Evolutionary conservation across 805 yeast species (phyloP).

Genomic region (Lachancea quebecensis): DNA sequence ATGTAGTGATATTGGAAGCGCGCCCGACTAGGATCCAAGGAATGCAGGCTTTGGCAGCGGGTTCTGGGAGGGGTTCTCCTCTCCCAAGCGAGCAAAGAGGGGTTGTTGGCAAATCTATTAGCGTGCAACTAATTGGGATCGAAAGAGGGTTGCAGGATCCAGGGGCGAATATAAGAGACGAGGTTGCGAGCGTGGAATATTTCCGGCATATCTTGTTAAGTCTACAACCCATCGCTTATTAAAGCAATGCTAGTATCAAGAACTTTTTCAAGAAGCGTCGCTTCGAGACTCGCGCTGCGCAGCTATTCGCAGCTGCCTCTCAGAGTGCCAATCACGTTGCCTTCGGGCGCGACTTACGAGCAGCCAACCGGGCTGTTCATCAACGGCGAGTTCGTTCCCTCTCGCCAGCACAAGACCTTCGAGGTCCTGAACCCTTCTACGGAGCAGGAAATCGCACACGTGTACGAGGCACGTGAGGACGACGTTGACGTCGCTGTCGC

Average conservation of each 20-base stretch:
- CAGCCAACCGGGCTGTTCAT: slow-evolving; percentile 79
- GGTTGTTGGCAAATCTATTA: too few species aligned
- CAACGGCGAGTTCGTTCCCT: slow-evolving; percentile 61
- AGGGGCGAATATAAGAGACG: too few species aligned
- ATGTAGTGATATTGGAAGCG: too few species aligned
- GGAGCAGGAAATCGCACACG: slow-evolving; percentile 60
- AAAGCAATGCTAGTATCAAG: slow-evolving; percentile 1
- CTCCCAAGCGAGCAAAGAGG: too few species aligned
- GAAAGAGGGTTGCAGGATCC: too few species aligned
- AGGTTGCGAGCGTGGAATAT: too few species aligned
- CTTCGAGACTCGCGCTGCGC: slow-evolving; percentile 11
- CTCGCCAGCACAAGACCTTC: slow-evolving; percentile 53
- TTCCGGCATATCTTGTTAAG: neutral
- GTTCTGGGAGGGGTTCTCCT: too few species aligned
- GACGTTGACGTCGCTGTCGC: slow-evolving; percentile 81
- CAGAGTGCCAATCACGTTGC: slow-evolving; percentile 47
- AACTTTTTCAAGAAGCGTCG: slow-evolving; percentile 7
- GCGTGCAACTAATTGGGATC: too few species aligned
- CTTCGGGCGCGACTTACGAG: slow-evolving; percentile 62
- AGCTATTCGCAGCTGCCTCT: slow-evolving; percentile 35
- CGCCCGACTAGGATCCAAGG: too few species aligned
- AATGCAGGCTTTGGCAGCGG: too few species aligned
- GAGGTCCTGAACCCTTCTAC: slow-evolving; percentile 61
- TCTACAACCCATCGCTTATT: neutral
- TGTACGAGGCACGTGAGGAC: slow-evolving; percentile 60